These are phyloP conservation scores for Hypoxylon sp. DNA, from an alignment of 2,329 filamentous ascomycete genomes.

Conservation along the genomic window DNA sequence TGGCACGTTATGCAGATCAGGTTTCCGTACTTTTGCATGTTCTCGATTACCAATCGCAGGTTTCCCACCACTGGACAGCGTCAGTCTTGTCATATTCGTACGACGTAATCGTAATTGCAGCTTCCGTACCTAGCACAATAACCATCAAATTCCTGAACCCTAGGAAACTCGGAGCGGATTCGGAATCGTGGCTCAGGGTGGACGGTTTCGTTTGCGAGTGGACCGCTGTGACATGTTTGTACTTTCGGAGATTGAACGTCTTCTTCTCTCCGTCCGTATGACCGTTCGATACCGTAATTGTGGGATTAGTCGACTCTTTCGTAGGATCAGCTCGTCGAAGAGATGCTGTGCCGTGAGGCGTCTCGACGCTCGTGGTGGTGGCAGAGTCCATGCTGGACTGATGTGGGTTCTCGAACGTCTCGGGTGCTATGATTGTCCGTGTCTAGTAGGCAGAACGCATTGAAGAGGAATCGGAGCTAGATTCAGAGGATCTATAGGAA, in stretches of 20 bases:
- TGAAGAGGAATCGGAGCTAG: too few relatives aligned
- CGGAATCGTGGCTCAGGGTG: constrained; percentile 84
- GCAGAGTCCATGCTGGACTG: constrained; percentile 52
- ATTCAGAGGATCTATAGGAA: too few relatives aligned
- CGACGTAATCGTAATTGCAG: too few relatives aligned
- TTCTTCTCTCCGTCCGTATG: constrained; percentile 43
- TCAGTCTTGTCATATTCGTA: too few relatives aligned
- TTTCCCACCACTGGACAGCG: constrained; percentile 82
- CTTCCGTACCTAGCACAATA: constrained; percentile 80
- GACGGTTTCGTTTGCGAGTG: constrained; percentile 78
- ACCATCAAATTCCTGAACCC: constrained; percentile 98
- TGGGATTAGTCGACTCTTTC: constrained; percentile 6
- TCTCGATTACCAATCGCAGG: constrained; percentile 92
- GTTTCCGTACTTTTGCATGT: constrained; percentile 97
- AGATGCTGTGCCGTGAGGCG: constrained; percentile 31
- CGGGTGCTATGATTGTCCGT: too few relatives aligned
- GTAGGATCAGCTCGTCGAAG: constrained; percentile 37
- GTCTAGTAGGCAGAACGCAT: too few relatives aligned
- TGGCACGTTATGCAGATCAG: constrained; percentile 91
- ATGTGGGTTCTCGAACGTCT: too few relatives aligned
- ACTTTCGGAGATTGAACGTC: constrained; percentile 67
- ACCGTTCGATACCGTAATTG: constrained; percentile 4
- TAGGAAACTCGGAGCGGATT: constrained; percentile 80
- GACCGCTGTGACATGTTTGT: constrained; percentile 90
- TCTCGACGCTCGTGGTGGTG: constrained; percentile 50